phyloP scores from a whole-genome alignment of 768 basidiomycete genomes.

The Harrya chromipes region DNA sequence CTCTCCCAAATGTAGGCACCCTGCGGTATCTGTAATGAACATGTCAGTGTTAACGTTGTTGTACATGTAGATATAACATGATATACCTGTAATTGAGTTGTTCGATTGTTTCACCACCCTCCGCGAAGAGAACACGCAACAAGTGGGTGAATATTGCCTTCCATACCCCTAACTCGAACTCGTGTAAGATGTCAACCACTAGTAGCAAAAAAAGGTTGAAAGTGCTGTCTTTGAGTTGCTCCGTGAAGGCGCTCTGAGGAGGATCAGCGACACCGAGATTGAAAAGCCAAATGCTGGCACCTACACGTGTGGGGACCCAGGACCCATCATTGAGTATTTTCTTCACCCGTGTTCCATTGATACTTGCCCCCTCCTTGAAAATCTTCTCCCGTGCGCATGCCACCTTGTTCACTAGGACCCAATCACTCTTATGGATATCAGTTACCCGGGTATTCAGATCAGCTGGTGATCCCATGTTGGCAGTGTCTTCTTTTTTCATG shows the following conservation, averaged over 20 bases:
- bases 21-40: slow-evolving; percentile 25
- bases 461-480: neutral
- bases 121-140: slow-evolving; percentile 17
- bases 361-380: slow-evolving; percentile 2
- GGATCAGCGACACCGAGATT: neutral
- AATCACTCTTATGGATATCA: too few relatives aligned
- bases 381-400: neutral
- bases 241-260: slow-evolving; percentile 38
- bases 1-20: slow-evolving; percentile 32
- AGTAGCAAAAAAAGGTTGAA: slow-evolving; percentile 20
- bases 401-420: neutral
- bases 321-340: slow-evolving; percentile 7
- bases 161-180: slow-evolving; percentile 16
- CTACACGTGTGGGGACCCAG: slow-evolving; percentile 11
- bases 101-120: slow-evolving; percentile 1
- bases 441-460: neutral
- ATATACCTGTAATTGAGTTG: slow-evolving; percentile 18
- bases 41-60: neutral
- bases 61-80: neutral
- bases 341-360: slow-evolving; percentile 3
- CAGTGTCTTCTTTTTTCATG: neutral
- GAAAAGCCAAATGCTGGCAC: neutral
- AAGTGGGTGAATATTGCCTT: slow-evolving; percentile 16
- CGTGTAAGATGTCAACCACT: slow-evolving; percentile 21
- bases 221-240: slow-evolving; percentile 1